Evolutionary conservation across 805 yeast species (phyloP).

Genomic region (Candida nitratophila): DNA sequence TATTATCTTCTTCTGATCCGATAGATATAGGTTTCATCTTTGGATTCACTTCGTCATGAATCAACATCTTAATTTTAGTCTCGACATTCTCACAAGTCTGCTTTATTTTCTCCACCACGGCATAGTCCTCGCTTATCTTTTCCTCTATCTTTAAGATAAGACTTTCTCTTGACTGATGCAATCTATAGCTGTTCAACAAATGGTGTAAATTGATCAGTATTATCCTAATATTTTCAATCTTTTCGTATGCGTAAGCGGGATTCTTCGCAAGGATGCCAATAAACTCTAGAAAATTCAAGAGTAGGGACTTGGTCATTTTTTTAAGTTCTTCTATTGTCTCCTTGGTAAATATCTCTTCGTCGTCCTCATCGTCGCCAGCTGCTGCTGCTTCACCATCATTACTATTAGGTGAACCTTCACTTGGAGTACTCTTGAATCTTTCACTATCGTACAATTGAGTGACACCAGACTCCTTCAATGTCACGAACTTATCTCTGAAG

Average conservation of each 20-base stretch:
- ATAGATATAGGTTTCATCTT: slow-evolving; percentile 1
- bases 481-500: slow-evolving; percentile 67
- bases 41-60: slow-evolving; percentile 11
- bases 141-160: slow-evolving; percentile 66
- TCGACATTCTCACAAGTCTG: slow-evolving; percentile 33
- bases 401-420: slow-evolving; percentile 5
- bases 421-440: not conserved
- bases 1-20: slow-evolving; percentile 3
- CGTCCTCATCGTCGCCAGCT: slow-evolving; percentile 18
- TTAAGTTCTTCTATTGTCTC: slow-evolving; percentile 69
- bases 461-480: slow-evolving; percentile 70
- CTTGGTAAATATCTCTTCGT: slow-evolving; percentile 34
- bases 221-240: slow-evolving; percentile 73
- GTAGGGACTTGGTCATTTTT: slow-evolving; percentile 67
- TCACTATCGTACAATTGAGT: slow-evolving; percentile 51
- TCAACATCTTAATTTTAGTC: slow-evolving; percentile 23
- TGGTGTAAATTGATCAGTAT: slow-evolving; percentile 88
- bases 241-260: slow-evolving; percentile 52
- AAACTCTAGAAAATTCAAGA: slow-evolving; percentile 76
- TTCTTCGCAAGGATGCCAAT: slow-evolving; percentile 69
- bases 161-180: slow-evolving; percentile 92
- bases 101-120: slow-evolving; percentile 36
- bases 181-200: slow-evolving; percentile 82
- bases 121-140: slow-evolving; percentile 39
- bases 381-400: slow-evolving; percentile 6